Evolutionary conservation across 2,329 filamentous ascomycete species (phyloP).

Genomic region (Camptophora hylomeconis): DNA sequence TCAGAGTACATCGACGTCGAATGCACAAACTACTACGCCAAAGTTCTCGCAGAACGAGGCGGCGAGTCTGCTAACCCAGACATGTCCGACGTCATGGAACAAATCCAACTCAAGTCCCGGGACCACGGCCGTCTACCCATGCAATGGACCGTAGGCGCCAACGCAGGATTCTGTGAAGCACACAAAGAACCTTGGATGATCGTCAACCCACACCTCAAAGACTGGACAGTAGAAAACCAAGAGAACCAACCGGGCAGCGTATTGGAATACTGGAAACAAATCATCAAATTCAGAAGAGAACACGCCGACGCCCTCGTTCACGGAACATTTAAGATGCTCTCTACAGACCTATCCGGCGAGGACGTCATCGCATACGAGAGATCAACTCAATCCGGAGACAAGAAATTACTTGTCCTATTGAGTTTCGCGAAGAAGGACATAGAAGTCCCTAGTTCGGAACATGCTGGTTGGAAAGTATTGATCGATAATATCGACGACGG

Average conservation of each 20-base stretch:
- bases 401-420: constrained; percentile 14
- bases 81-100: constrained; percentile 14
- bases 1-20: constrained; percentile 30
- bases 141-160: constrained; percentile 45
- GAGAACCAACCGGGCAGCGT: background rate
- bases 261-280: constrained; percentile 1
- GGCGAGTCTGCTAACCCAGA: constrained; percentile 19
- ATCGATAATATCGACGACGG: constrained; percentile 12
- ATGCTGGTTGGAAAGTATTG: constrained; percentile 8
- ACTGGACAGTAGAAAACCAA: constrained; percentile 5
- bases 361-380: too few species aligned
- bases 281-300: constrained; percentile 1
- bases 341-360: too few species aligned
- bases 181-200: constrained; percentile 45
- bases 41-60: constrained; percentile 1
- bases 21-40: constrained; percentile 34
- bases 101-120: constrained; percentile 18
- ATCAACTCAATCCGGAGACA: constrained; percentile 40
- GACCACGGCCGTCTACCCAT: constrained; percentile 57
- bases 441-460: constrained; percentile 10
- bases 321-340: constrained; percentile 23
- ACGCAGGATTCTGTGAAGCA: constrained; percentile 42
- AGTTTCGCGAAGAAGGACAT: constrained; percentile 15
- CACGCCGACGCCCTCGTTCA: background rate
- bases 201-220: constrained; percentile 38